Base-by-base conservation (phyloP, 2,329 filamentous ascomycete species). In the Phaeomoniella chlamydospora region DNA sequence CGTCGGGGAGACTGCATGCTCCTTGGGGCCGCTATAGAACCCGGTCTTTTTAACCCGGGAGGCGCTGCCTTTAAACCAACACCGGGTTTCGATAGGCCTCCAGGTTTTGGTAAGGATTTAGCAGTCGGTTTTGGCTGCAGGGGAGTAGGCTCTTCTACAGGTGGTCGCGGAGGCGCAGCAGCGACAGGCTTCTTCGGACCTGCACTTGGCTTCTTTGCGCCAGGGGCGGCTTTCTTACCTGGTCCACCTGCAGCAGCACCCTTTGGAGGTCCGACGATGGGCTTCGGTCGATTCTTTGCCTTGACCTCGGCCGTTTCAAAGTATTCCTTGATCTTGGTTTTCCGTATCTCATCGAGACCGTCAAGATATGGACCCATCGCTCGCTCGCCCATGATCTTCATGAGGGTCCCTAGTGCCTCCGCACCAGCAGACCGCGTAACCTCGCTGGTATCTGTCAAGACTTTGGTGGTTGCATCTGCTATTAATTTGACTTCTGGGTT, bases 371-470 rank as follows among this genome's bases (percentile, higher is more conserved):
- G 80, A 31, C 81, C 85, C 90, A 98, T 98, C 36, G 83, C 83
- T 39, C 90, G 76, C 57, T 98, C 92, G 30, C 90, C 88, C 63
- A 96, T 83, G 37, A 98, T 96, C 63, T 96, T 98, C 90, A 94
- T 96, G 34, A 98, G 59, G 0, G 87, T 94, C 43, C 92, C 90
- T 3, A 98, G 65, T 19, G 90, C 77, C 56, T 98, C 90, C 11
- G 87, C 87, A 55, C 87, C 90, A 18, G 85, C 86, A 34, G 88
- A 80, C 58, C 90, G 76, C 40, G 93, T 74, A 3, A 72, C 78
- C 48, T 92, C 87, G 46, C 78, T 87, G 0, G 84, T 88, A 54
- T 98, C 90, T 0, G 87, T 79, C 12, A 98, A 67, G 5, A 96
- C 65, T 57, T 94, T 96, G 51, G 88, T 94, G 17, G 77, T 78